A percentile compares a stretch with the other conserved stretches of the same genome.
Evolutionary conservation across 805 yeast species (phyloP).

Genomic region (Nakazawaea ishiwadae): DNA sequence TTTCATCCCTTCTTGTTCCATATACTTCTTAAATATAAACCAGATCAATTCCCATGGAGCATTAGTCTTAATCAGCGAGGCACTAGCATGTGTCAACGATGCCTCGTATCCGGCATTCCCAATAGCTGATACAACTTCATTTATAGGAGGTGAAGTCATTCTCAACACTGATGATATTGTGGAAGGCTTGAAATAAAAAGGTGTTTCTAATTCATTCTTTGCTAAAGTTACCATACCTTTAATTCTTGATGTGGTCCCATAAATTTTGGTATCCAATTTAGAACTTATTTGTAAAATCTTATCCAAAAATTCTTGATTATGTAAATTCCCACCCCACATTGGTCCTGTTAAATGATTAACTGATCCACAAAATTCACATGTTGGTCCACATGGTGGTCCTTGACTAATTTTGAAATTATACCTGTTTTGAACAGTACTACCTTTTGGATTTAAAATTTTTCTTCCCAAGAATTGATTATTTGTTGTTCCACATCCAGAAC

Average conservation of each 20-base stretch:
- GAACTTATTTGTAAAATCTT: slow-evolving; percentile 54
- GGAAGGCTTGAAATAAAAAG: slow-evolving; percentile 83
- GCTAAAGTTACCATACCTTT: slow-evolving; percentile 93
- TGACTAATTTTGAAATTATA: slow-evolving; percentile 54
- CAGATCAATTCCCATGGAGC: slow-evolving; percentile 84
- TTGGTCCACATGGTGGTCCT: slow-evolving; percentile 55
- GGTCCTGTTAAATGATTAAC: slow-evolving; percentile 88
- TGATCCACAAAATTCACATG: slow-evolving; percentile 68
- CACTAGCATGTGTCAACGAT: slow-evolving; percentile 84
- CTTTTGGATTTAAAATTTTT: slow-evolving; percentile 28
- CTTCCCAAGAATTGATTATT: slow-evolving; percentile 75
- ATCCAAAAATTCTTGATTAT: slow-evolving; percentile 61
- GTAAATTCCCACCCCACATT: slow-evolving; percentile 87
- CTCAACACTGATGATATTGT: slow-evolving; percentile 70
- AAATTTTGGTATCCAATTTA: slow-evolving; percentile 48
- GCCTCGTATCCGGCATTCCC: slow-evolving; percentile 81
- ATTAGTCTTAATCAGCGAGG: slow-evolving; percentile 82
- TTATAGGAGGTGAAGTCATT: slow-evolving; percentile 79
- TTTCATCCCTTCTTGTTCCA: slow-evolving; percentile 27
- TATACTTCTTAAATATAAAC: slow-evolving; percentile 66
- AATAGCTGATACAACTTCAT: slow-evolving; percentile 67
- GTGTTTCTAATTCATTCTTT: slow-evolving; percentile 58
- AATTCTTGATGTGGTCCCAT: slow-evolving; percentile 79
- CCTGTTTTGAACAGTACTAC: slow-evolving; percentile 23
- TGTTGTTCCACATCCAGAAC: slow-evolving; percentile 82